phyloP scores from a whole-genome alignment of 257 asterid genomes.

The Solanum etuberosum region DNA sequence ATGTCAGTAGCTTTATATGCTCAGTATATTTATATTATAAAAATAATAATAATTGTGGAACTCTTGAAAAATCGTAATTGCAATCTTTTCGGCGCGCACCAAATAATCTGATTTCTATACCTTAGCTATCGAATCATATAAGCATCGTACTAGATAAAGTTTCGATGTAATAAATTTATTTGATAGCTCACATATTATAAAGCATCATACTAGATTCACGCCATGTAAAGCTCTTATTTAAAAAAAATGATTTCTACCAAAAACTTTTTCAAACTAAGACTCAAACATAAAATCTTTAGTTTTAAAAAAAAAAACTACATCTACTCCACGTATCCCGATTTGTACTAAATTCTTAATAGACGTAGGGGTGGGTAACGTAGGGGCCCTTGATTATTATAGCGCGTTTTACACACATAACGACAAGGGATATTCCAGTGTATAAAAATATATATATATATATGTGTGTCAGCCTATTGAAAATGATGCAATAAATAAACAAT shows the following conservation, averaged over 20 bases:
- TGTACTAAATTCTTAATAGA: background rate
- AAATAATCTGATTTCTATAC: background rate
- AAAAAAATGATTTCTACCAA: too few relatives aligned
- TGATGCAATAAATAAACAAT: background rate
- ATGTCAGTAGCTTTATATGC: background rate
- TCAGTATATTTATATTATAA: background rate
- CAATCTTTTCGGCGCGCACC: background rate
- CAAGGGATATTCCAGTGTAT: background rate
- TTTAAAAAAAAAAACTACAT: too few relatives aligned
- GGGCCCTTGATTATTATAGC: background rate
- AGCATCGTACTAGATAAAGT: too few relatives aligned
- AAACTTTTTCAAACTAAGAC: too few relatives aligned
- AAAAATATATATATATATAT: background rate
- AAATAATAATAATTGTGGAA: background rate
- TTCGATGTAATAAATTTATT: too few relatives aligned
- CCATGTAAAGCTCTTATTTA: too few relatives aligned
- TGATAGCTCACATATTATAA: too few relatives aligned
- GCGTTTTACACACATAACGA: background rate
- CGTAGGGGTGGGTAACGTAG: background rate
- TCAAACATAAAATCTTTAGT: too few relatives aligned
- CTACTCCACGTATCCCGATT: background rate
- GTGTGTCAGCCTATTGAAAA: background rate
- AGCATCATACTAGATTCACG: too few relatives aligned
- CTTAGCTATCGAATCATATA: background rate
- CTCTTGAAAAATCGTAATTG: background rate